Evolutionary conservation across 441 rosid species (phyloP).

Genomic region (Francoa sonchifolia): DNA sequence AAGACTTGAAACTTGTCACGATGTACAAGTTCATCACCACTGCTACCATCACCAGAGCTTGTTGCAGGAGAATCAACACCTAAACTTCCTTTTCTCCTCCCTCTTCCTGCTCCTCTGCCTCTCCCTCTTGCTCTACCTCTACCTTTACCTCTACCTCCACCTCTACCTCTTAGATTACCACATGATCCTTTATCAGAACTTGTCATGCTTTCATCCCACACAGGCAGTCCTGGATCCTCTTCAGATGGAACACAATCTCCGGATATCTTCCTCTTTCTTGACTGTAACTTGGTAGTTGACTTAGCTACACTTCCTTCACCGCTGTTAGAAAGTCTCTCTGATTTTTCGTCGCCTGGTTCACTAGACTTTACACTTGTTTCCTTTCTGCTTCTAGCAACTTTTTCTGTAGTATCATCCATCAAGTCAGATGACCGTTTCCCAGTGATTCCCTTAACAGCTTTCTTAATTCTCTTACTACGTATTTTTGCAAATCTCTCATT

Average conservation of each 20-base stretch:
- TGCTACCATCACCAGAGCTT: constrained; percentile 28
- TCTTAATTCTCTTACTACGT: constrained; percentile 80
- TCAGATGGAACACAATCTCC: constrained; percentile 17
- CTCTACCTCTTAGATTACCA: constrained; percentile 29
- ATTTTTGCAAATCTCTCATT: constrained; percentile 92
- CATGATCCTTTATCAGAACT: constrained; percentile 15
- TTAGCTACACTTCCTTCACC: constrained; percentile 21
- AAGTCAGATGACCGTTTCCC: constrained; percentile 32
- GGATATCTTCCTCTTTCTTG: constrained; percentile 21
- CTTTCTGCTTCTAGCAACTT: constrained; percentile 28
- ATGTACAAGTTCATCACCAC: constrained; percentile 18
- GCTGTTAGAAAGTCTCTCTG: constrained; percentile 22
- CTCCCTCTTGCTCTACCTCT: too few species aligned
- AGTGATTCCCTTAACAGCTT: constrained; percentile 82
- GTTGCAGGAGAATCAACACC: constrained; percentile 30
- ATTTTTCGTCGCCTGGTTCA: constrained; percentile 21
- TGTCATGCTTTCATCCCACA: constrained; percentile 5
- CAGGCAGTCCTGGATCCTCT: constrained; percentile 12
- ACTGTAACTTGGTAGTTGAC: constrained; percentile 20
- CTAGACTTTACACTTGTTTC: constrained; percentile 19
- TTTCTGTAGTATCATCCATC: constrained; percentile 29
- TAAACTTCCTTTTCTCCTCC: constrained; percentile 23
- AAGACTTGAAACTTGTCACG: constrained; percentile 16
- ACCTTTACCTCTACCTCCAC: too few species aligned
- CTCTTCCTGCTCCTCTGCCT: constrained; percentile 26